phyloP scores from a whole-genome alignment of 768 basidiomycete genomes.

The Cystobasidiopsis lactophilus region DNA sequence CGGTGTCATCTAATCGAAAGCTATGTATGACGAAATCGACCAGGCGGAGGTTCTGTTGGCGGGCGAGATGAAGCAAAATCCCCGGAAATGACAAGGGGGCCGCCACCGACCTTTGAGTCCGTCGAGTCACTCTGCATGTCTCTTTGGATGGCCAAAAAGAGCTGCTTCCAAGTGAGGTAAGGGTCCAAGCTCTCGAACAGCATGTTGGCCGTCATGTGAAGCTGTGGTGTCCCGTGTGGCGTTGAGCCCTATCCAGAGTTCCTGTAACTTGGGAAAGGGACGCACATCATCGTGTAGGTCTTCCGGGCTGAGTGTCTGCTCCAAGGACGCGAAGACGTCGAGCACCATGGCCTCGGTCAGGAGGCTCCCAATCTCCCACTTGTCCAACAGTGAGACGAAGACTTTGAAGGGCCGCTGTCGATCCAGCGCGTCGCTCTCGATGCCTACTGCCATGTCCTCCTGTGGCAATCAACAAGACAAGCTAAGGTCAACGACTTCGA shows the following conservation, averaged over 20 bases:
- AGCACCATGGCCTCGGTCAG: constrained; percentile 58
- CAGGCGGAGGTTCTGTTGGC: constrained; percentile 40
- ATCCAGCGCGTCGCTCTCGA: constrained; percentile 48
- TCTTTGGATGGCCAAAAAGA: constrained; percentile 29
- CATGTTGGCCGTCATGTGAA: constrained; percentile 61
- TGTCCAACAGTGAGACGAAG: constrained; percentile 80
- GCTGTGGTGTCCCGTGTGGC: constrained; percentile 35
- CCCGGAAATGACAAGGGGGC: not conserved
- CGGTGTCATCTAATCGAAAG: constrained; percentile 59
- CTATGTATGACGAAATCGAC: constrained; percentile 47
- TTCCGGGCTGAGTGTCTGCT: constrained; percentile 30
- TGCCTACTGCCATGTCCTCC: constrained; percentile 55
- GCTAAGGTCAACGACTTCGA: not conserved
- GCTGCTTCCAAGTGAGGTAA: constrained; percentile 56
- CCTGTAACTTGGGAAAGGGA: not conserved
- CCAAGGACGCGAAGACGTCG: constrained; percentile 55
- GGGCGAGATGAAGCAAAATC: not conserved
- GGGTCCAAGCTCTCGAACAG: constrained; percentile 88
- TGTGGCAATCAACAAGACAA: constrained; percentile 20
- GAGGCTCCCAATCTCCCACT: constrained; percentile 78
- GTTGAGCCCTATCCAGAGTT: constrained; percentile 25
- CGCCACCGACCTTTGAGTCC: constrained; percentile 3
- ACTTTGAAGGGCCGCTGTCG: constrained; percentile 63
- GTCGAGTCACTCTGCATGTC: constrained; percentile 8
- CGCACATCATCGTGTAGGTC: constrained; percentile 27